phyloP scores from a whole-genome alignment of 169 alveolate genomes.

The Eimeria acervulina region DNA sequence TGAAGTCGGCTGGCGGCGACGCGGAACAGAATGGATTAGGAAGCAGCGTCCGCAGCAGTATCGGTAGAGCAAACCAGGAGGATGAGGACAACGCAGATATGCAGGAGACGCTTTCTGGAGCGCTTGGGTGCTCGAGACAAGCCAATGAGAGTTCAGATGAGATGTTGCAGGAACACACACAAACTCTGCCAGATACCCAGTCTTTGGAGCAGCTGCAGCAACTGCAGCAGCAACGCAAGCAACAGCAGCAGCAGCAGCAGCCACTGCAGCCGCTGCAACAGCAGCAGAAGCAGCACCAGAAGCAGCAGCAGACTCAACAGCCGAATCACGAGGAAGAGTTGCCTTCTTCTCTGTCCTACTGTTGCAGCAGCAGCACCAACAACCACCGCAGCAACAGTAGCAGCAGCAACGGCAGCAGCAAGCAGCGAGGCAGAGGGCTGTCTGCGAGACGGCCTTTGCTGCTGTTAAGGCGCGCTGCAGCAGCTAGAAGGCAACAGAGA shows the following conservation, averaged over 20 bases:
- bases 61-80: background rate
- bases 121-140: background rate
- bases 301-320: background rate
- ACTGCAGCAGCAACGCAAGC: constrained; percentile 21
- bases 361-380: constrained; percentile 36
- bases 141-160: background rate
- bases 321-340: background rate
- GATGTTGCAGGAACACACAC: background rate
- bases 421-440: constrained; percentile 40
- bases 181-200: background rate
- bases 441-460: background rate
- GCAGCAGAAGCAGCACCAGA: constrained; percentile 2
- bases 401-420: constrained; percentile 45
- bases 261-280: constrained; percentile 23
- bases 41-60: background rate
- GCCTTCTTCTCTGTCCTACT: background rate
- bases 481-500: background rate
- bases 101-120: background rate
- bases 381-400: constrained; percentile 1
- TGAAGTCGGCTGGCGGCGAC: background rate
- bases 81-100: background rate
- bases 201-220: constrained; percentile 67
- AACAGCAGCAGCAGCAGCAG: constrained; percentile 11
- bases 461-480: background rate
- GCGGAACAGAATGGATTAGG: background rate